These are phyloP conservation scores for Aspergillus fischeri DNA, from an alignment of 2,329 filamentous ascomycete genomes.

Conservation along the genomic window DNA sequence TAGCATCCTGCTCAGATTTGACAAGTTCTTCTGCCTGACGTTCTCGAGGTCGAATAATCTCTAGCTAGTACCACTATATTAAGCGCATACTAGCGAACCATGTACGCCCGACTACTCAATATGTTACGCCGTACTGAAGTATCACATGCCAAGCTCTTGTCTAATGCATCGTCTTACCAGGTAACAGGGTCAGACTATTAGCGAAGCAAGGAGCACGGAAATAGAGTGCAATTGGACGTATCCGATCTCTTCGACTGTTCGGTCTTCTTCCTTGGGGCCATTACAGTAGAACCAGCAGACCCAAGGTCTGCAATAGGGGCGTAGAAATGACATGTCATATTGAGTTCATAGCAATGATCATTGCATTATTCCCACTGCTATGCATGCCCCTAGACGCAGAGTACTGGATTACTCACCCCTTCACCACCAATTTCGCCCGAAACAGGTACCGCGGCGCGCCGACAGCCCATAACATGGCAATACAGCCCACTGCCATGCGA, in stretches of 20 bases:
- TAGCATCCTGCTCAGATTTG: neutral
- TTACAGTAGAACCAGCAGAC: too few relatives aligned
- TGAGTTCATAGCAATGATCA: too few relatives aligned
- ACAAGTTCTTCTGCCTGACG: too few relatives aligned
- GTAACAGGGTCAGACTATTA: neutral
- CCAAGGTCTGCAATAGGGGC: too few relatives aligned
- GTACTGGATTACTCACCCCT: neutral
- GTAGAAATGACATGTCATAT: neutral
- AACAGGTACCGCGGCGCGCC: neutral
- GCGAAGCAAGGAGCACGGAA: neutral
- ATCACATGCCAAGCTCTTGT: constrained; percentile 2
- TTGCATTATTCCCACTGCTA: neutral
- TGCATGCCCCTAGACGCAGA: neutral
- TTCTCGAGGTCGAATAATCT: too few relatives aligned
- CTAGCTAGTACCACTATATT: too few relatives aligned
- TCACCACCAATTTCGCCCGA: neutral
- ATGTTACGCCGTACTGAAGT: neutral
- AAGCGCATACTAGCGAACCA: neutral
- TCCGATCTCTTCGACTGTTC: neutral
- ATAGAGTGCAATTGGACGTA: neutral
- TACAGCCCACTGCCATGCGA: neutral
- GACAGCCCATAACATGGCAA: neutral
- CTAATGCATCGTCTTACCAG: neutral
- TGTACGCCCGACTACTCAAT: neutral
- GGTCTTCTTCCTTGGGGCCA: neutral